A percentile compares a stretch with the other conserved stretches of the same genome.
phyloP scores from a whole-genome alignment of 1,139 yeast species.

The Yamadazyma conglobata region DNA sequence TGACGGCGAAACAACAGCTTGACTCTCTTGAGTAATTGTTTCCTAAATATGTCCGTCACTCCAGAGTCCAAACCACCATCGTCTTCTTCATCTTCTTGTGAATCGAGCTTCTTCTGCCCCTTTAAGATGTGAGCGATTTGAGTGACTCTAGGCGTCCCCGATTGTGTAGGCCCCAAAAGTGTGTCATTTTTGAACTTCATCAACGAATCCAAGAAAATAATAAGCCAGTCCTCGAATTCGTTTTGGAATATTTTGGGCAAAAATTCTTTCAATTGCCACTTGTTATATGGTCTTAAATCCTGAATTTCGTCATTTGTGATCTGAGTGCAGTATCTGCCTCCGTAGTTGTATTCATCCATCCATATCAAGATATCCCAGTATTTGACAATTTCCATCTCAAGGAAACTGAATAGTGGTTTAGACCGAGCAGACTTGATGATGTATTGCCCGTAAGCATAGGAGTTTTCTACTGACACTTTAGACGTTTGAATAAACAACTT shows the following conservation, averaged over 20 bases:
- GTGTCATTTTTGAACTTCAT: conserved; percentile 51
- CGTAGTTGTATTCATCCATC: conserved; percentile 90
- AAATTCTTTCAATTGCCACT: conserved; percentile 79
- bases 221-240: conserved; percentile 87
- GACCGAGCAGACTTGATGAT: conserved; percentile 75
- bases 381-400: conserved; percentile 69
- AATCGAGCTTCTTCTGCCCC: conserved; percentile 38
- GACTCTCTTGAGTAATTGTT: conserved; percentile 64
- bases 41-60: conserved; percentile 52
- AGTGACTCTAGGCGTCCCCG: conserved; percentile 59
- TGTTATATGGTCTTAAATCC: conserved; percentile 54
- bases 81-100: conserved; percentile 23
- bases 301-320: conserved; percentile 57
- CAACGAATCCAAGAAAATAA: conserved; percentile 70
- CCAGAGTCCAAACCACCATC: conserved; percentile 35
- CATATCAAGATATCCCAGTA: conserved; percentile 92
- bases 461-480: conserved; percentile 78
- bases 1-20: conserved; percentile 65
- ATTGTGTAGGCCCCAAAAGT: conserved; percentile 31
- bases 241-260: conserved; percentile 72
- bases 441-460: conserved; percentile 92
- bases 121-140: conserved; percentile 57
- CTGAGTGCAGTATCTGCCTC: conserved; percentile 73
- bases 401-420: conserved; percentile 76
- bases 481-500: conserved; percentile 66